Base-by-base conservation (phyloP, 805 yeast species). In the Saccharomycopsis sp. region DNA sequence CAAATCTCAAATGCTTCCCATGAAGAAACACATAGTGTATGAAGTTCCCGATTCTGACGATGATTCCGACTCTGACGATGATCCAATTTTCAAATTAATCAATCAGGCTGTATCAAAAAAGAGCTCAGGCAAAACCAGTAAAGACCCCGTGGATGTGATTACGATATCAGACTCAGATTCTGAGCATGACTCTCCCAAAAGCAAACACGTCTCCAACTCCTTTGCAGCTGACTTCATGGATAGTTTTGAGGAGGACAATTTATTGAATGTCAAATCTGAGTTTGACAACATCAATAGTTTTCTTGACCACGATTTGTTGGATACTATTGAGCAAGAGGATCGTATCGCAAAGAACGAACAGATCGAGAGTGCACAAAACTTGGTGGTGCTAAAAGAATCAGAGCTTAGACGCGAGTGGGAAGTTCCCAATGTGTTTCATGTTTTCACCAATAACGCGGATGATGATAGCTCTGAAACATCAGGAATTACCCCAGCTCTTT, bases 251-350 rank as follows among this genome's bases (percentile, higher is more conserved):
- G 37, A 29, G 9, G 37, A 29, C 12, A 29, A 29, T 12, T 12
- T 29, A 5, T 29, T 29, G 37, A 29, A 29, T 29, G 5, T 29
- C 47, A 4, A 34, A 15, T n/a, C n/a, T 24, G 48, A 46, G 21
- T 46, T 41, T 24, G 29, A 34, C 24, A 52, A 34, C 4, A 29
- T 46, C 2, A 46, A 56, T 48, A 15, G 29, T 9, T 56, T 52
- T 40, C 29, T 56, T 9, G 59, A 56, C 24, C 40, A 56, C 23
- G 40, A 47, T 23, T 34, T 56, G 18, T 37, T 56, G 23, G 48
- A 52, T 34, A 56, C 56, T 24, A 44, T 56, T 14, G 50, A 34
- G 2, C 24, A 52, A 16, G 59, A 56, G 41, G 34, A 56, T 4
- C 23, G 37, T 20, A 56, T 56, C 24, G 46, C 34, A 7, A 52